Evolutionary conservation across 345 rosid species (phyloP).

Genomic region (Eucalyptus globulus): DNA sequence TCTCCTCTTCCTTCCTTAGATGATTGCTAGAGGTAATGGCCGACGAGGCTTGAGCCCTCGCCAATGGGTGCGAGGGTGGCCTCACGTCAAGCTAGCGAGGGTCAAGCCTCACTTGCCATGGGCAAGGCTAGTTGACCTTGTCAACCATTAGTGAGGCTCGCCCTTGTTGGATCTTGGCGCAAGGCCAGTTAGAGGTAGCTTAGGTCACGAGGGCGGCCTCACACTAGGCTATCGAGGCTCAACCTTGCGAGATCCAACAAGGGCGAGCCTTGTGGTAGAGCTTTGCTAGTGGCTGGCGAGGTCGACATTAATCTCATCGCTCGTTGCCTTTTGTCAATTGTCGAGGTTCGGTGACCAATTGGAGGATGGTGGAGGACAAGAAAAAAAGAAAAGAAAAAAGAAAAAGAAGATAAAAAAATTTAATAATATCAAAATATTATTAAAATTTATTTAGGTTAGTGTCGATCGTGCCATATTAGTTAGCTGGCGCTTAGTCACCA

Average conservation of each 20-base stretch:
- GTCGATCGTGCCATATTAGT: fast-evolving
- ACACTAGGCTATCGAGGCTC: fast-evolving
- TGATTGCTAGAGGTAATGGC: fast-evolving
- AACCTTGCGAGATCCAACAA: fast-evolving
- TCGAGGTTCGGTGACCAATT: fast-evolving
- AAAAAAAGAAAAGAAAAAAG: fast-evolving
- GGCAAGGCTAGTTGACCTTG: no score
- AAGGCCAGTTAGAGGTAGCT: fast-evolving
- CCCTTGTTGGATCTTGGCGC: fast-evolving
- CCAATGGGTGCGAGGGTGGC: fast-evolving
- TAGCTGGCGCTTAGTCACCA: fast-evolving
- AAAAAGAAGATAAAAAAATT: no score
- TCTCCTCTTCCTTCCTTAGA: no score
- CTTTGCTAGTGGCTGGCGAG: fast-evolving
- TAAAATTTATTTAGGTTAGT: fast-evolving
- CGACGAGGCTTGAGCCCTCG: fast-evolving
- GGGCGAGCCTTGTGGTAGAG: no score
- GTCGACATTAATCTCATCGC: fast-evolving
- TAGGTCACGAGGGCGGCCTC: fast-evolving
- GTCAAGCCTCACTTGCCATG: no score
- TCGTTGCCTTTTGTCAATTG: fast-evolving
- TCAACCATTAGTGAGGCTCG: fast-evolving
- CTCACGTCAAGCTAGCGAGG: fast-evolving
- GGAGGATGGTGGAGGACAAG: no score
- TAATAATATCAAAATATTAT: no score